Evolutionary conservation across 495 filamentous ascomycete genomes (phyloP).

Genomic region (Terfezia claveryi): DNA sequence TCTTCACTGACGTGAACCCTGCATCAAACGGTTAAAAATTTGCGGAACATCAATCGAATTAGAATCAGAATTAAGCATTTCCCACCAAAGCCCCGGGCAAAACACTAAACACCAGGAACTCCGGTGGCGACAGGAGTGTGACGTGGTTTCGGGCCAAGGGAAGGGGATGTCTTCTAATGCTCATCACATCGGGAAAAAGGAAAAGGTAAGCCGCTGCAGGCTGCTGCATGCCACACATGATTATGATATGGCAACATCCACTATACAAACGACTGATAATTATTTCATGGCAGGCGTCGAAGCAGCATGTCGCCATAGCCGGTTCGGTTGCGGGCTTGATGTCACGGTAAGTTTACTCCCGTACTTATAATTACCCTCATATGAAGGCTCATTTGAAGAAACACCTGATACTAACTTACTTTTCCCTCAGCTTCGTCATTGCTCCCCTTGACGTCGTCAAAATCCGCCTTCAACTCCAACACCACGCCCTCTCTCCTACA

Average conservation of each 20-base stretch:
- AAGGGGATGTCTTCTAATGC: too few species aligned
- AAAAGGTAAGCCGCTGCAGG: not conserved
- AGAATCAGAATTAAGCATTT: too few species aligned
- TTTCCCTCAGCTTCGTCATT: conserved; percentile 62
- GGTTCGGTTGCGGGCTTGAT: conserved; percentile 76
- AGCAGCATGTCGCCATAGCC: conserved; percentile 56
- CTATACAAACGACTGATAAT: not conserved
- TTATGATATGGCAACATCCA: not conserved
- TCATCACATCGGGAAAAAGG: not conserved
- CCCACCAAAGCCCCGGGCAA: too few species aligned
- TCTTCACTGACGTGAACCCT: too few species aligned
- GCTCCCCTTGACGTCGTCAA: conserved; percentile 59
- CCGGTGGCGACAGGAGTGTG: too few species aligned
- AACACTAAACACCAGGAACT: too few species aligned
- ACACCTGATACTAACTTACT: conserved; percentile 28
- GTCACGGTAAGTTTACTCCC: conserved; percentile 36
- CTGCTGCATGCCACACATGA: not conserved
- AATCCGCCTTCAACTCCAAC: conserved; percentile 52
- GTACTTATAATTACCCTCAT: not conserved
- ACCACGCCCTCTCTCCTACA: not conserved
- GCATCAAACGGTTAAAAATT: too few species aligned
- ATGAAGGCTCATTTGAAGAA: not conserved
- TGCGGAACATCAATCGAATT: too few species aligned
- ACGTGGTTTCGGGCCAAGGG: too few species aligned
- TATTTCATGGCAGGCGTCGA: conserved; percentile 39